Percentiles rank a stretch among this genome's conserved stretches.
These are phyloP conservation scores for Aspergillus arachidicola DNA, from an alignment of 2,329 filamentous ascomycete genomes.

Conservation along the genomic window DNA sequence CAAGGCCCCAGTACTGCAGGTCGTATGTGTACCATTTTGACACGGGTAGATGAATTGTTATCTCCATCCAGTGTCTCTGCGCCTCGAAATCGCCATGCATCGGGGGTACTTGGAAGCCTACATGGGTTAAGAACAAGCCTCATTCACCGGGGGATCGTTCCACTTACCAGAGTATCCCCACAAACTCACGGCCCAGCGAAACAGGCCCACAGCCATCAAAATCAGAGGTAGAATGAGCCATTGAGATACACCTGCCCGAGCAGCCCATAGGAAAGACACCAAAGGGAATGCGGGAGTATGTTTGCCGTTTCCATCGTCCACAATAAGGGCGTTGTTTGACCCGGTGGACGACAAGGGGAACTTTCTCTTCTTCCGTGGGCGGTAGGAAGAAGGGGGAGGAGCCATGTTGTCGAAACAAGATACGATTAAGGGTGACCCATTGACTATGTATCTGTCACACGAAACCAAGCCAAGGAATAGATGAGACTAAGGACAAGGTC, in stretches of 20 bases:
- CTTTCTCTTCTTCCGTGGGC: conserved; percentile 51
- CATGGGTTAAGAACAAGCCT: conserved; percentile 11
- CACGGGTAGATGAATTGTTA: conserved; percentile 84
- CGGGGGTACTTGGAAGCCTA: conserved; percentile 77
- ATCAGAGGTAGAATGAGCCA: conserved; percentile 89
- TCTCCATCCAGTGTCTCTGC: conserved; percentile 98
- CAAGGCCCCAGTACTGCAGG: conserved; percentile 94
- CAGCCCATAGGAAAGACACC: conserved; percentile 92
- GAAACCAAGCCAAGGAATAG: not conserved
- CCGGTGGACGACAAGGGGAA: conserved; percentile 33
- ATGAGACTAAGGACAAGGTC: not conserved
- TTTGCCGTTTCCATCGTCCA: conserved; percentile 48
- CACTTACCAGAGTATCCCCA: conserved; percentile 89
- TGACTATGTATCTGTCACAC: conserved; percentile 2
- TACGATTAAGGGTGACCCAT: conserved; percentile 27
- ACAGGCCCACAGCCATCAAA: conserved; percentile 86
- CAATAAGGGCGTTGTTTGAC: conserved; percentile 45
- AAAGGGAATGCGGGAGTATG: conserved; percentile 78
- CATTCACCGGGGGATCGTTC: not conserved
- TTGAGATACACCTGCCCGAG: conserved; percentile 78
- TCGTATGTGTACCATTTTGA: conserved; percentile 99
- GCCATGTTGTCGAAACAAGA: conserved; percentile 26
- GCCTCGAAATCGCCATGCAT: conserved; percentile 98
- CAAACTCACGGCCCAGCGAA: conserved; percentile 87
- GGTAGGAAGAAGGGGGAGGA: conserved; percentile 39